Percentiles rank a stretch among this genome's conserved stretches.
phyloP scores from a whole-genome alignment of 2,329 filamentous ascomycete genomes.

The Myriosclerotinia curreyana region DNA sequence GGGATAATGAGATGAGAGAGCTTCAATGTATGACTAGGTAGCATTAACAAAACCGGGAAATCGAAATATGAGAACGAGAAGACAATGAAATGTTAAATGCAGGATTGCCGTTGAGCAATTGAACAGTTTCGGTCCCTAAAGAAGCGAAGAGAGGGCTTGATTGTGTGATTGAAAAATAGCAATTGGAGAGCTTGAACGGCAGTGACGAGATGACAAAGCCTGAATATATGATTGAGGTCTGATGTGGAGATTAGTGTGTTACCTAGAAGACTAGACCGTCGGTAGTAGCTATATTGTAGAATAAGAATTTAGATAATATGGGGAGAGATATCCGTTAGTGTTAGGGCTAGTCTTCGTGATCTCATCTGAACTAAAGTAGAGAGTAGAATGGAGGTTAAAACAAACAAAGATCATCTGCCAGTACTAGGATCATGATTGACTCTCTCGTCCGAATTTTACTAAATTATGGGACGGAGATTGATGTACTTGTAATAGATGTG shows the following conservation, averaged over 20 bases:
- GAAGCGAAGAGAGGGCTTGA: not conserved
- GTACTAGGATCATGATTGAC: too few species aligned
- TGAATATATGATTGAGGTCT: not conserved
- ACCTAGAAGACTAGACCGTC: accelerated
- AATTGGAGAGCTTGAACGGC: not conserved
- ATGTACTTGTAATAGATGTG: too few species aligned
- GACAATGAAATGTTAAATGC: not conserved
- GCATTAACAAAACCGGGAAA: accelerated
- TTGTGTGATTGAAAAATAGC: not conserved
- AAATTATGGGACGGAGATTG: too few species aligned
- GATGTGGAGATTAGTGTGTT: too few species aligned
- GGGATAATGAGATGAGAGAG: not conserved
- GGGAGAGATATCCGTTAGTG: not conserved
- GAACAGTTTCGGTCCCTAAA: not conserved
- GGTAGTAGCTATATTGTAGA: not conserved
- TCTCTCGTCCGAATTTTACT: too few species aligned
- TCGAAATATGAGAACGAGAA: not conserved
- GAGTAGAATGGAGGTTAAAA: not conserved
- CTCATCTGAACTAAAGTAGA: not conserved
- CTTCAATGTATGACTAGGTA: not conserved
- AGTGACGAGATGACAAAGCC: not conserved
- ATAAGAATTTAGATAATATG: not conserved
- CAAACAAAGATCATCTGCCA: too few species aligned
- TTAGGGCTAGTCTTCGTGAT: not conserved
- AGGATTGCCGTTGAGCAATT: not conserved